Evolutionary conservation across 306 rosid species (phyloP).

Genomic region (Begonia loranthoides): DNA sequence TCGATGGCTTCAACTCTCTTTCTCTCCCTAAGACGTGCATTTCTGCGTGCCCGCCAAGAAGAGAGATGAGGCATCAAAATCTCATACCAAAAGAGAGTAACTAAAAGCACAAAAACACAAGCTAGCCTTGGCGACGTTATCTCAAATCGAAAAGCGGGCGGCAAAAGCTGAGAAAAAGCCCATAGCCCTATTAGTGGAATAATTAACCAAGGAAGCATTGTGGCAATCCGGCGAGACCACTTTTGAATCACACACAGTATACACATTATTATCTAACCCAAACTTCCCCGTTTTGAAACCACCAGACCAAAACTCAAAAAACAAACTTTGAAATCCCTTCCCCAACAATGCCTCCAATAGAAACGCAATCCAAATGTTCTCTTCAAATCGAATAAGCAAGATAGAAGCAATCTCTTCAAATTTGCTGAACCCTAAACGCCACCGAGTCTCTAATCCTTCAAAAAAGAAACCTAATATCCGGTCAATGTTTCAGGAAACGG

Average conservation of each 20-base stretch:
- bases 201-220: slow-evolving; percentile 99
- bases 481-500: slow-evolving; percentile 20
- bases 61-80: slow-evolving; percentile 97
- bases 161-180: slow-evolving; percentile 98
- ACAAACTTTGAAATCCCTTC: slow-evolving; percentile 11
- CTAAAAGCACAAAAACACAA: slow-evolving; percentile 81
- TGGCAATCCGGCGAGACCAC: slow-evolving; percentile 99
- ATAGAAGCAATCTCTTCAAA: slow-evolving; percentile 14
- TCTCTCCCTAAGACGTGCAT: slow-evolving; percentile 71
- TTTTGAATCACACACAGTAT: slow-evolving; percentile 99
- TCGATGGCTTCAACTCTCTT: slow-evolving; percentile 86
- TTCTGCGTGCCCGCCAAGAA: slow-evolving; percentile 80
- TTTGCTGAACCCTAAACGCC: slow-evolving; percentile 60
- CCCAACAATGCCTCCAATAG: slow-evolving; percentile 20
- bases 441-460: slow-evolving; percentile 24
- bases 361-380: slow-evolving; percentile 42
- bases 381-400: slow-evolving; percentile 23
- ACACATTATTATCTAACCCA: slow-evolving; percentile 93
- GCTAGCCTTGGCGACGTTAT: slow-evolving; percentile 91
- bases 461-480: slow-evolving; percentile 13
- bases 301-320: slow-evolving; percentile 31
- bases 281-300: slow-evolving; percentile 38
- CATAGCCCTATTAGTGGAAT: slow-evolving; percentile 88
- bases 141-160: slow-evolving; percentile 92
- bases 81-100: slow-evolving; percentile 98